Percentiles rank a stretch among this genome's conserved stretches.
phyloP scores from a whole-genome alignment of 2,329 filamentous ascomycete genomes.

The Chaetomium globosum region DNA sequence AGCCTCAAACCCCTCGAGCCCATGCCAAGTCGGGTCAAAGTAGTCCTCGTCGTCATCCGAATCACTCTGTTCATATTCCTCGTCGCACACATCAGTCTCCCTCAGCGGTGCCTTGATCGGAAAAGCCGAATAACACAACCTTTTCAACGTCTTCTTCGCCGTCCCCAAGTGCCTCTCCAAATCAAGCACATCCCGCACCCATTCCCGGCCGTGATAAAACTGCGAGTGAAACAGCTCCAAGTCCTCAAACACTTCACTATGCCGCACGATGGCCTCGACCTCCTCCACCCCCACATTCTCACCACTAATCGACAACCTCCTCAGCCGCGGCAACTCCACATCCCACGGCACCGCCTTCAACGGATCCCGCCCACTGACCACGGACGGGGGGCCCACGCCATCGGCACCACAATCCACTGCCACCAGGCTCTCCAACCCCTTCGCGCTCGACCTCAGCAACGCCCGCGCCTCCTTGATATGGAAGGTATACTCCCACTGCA shows the following conservation, averaged over 20 bases:
- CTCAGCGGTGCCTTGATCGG: conserved; percentile 1
- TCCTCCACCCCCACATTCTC: conserved; percentile 1
- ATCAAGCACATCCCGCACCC: not conserved
- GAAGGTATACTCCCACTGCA: not conserved
- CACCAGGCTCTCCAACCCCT: conserved; percentile 5
- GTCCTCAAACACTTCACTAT: conserved; percentile 17
- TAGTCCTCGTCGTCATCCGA: not conserved
- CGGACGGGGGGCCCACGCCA: too few relatives aligned
- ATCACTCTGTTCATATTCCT: too few relatives aligned
- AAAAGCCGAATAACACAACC: conserved; percentile 14
- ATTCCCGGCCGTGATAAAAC: too few relatives aligned
- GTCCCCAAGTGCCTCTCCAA: conserved; percentile 7
- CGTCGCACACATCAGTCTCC: not conserved
- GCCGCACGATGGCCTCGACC: conserved; percentile 13
- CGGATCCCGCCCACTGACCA: too few relatives aligned
- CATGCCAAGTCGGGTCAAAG: conserved; percentile 5
- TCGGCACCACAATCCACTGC: conserved; percentile 3
- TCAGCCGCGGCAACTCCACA: conserved; percentile 9
- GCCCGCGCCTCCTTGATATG: conserved; percentile 13
- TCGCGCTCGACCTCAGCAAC: not conserved
- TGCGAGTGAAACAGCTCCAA: not conserved
- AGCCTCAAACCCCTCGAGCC: not conserved
- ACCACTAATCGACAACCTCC: conserved; percentile 10
- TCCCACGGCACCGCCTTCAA: conserved; percentile 10
- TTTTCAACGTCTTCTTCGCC: conserved; percentile 13